Percentiles rank a stretch among this genome's conserved stretches.
Conservation (phyloP, 768 basidiomycete species). For the Boletus sp. region DNA sequence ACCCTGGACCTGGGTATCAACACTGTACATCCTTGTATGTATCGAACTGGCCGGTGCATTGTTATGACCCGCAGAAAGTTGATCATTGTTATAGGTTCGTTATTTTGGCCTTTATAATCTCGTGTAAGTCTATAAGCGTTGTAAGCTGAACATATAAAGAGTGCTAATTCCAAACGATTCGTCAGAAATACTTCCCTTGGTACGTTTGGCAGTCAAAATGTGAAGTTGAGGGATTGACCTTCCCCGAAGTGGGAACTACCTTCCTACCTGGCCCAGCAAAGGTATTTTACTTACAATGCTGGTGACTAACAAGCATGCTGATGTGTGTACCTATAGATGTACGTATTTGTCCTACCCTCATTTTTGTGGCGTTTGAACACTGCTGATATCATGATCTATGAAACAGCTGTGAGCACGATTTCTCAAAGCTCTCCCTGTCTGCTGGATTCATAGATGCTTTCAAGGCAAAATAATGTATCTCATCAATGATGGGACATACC, state of each 20-base stretch:
- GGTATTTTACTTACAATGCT: not conserved
- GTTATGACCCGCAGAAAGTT: not conserved
- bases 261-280: slow-evolving; percentile 4
- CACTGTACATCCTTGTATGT: slow-evolving; percentile 6
- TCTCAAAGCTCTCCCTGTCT: not conserved
- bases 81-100: not conserved
- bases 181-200: not conserved
- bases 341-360: not conserved
- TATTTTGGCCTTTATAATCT: slow-evolving; percentile 1
- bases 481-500: not conserved
- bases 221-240: not conserved
- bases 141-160: not conserved
- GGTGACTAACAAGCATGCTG: not conserved
- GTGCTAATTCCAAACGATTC: not conserved
- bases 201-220: not conserved
- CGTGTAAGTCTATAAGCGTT: not conserved
- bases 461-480: not conserved
- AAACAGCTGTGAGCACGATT: not conserved
- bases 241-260: slow-evolving; percentile 3
- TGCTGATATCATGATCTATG: not conserved
- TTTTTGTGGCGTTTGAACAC: not conserved
- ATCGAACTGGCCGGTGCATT: too few relatives aligned
- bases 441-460: not conserved
- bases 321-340: not conserved
- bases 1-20: slow-evolving; percentile 5